Evolutionary conservation across 2,329 filamentous ascomycete genomes (phyloP).

Genomic region (Zasmidium angulare): DNA sequence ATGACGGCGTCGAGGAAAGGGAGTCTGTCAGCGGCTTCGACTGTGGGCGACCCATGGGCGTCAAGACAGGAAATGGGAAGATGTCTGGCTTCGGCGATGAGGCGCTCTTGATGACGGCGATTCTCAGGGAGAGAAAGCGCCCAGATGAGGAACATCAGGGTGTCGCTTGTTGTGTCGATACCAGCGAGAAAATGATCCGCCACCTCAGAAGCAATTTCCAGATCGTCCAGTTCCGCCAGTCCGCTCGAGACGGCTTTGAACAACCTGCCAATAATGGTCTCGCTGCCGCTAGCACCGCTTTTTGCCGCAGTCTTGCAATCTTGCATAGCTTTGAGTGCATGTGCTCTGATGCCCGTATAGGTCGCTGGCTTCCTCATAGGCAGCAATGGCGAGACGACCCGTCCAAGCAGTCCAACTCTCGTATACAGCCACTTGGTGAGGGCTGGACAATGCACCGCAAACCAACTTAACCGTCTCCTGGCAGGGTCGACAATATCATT

Average conservation of each 20-base stretch:
- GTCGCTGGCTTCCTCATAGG: constrained; percentile 54
- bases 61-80: constrained; percentile 20
- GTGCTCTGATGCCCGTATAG: constrained; percentile 52
- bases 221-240: constrained; percentile 35
- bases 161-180: constrained; percentile 54
- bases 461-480: constrained; percentile 51
- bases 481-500: constrained; percentile 51
- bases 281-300: constrained; percentile 16
- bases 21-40: constrained; percentile 29
- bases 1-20: constrained; percentile 71
- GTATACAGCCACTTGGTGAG: constrained; percentile 53
- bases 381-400: constrained; percentile 41
- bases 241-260: constrained; percentile 28
- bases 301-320: constrained; percentile 31
- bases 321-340: constrained; percentile 38
- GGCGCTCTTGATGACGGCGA: constrained; percentile 43
- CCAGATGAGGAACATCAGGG: constrained; percentile 53
- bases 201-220: constrained; percentile 54
- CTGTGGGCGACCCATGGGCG: constrained; percentile 43
- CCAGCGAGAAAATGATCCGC: constrained; percentile 57
- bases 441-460: constrained; percentile 46
- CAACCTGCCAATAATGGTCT: constrained; percentile 42
- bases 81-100: constrained; percentile 45
- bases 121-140: constrained; percentile 49
- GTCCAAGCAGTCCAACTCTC: constrained; percentile 40